Evolutionary conservation across 805 yeast species (phyloP).

Genomic region (Ogataea pignaliae): DNA sequence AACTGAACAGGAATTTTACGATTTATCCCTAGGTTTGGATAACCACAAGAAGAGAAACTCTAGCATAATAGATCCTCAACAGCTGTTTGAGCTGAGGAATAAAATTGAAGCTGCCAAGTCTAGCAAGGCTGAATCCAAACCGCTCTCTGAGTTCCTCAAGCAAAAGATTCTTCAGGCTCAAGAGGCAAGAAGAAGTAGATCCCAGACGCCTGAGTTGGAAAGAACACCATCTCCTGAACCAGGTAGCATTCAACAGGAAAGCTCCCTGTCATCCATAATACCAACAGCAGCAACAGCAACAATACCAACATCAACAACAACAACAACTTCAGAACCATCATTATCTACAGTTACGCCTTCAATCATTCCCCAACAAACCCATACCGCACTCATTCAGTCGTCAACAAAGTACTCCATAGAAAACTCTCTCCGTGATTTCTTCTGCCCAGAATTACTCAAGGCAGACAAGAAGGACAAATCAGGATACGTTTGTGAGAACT

Average conservation of each 20-base stretch:
- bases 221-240: slow-evolving; percentile 1
- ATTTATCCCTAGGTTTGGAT: slow-evolving; percentile 76
- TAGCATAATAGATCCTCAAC: slow-evolving; percentile 24
- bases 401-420: slow-evolving; percentile 55
- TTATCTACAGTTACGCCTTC: background rate
- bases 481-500: slow-evolving; percentile 85
- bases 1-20: slow-evolving; percentile 92
- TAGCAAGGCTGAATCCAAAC: slow-evolving; percentile 18
- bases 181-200: slow-evolving; percentile 22
- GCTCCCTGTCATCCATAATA: slow-evolving; percentile 5
- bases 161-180: slow-evolving; percentile 26
- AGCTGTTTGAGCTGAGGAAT: slow-evolving; percentile 22
- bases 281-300: slow-evolving; percentile 4
- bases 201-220: slow-evolving; percentile 21
- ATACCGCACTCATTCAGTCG: background rate
- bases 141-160: slow-evolving; percentile 24
- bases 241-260: background rate
- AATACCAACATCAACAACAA: slow-evolving; percentile 1
- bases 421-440: slow-evolving; percentile 74
- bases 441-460: slow-evolving; percentile 74
- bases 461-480: slow-evolving; percentile 62
- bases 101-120: slow-evolving; percentile 26
- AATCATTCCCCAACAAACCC: background rate
- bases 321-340: slow-evolving; percentile 3
- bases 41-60: slow-evolving; percentile 40